These are phyloP conservation scores for Aspergillus candidus DNA, from an alignment of 2,329 filamentous ascomycete species.

Conservation along the genomic window DNA sequence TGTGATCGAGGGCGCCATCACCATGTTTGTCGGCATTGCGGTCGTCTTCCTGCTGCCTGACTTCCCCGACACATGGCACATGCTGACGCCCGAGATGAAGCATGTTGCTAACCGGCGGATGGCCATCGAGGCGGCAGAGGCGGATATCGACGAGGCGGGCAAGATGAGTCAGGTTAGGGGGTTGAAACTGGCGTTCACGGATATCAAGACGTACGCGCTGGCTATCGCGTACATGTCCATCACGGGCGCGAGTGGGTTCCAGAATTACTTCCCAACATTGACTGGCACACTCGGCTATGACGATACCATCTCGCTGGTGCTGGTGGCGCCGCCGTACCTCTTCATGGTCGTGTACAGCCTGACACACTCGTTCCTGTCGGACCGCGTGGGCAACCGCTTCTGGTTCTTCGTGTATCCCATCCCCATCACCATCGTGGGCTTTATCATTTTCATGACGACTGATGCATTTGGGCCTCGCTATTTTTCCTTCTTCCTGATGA, in stretches of 20 bases:
- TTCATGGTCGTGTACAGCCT: constrained; percentile 49
- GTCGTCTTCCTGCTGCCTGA: constrained; percentile 34
- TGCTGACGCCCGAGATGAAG: constrained; percentile 41
- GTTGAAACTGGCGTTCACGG: constrained; percentile 47
- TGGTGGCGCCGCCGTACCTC: constrained; percentile 50
- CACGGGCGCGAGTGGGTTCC: constrained; percentile 47
- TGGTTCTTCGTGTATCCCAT: constrained; percentile 51
- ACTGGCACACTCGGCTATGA: constrained; percentile 41
- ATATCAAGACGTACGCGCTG: constrained; percentile 45
- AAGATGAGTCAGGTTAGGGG: constrained; percentile 45
- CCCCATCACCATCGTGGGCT: constrained; percentile 46
- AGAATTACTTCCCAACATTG: constrained; percentile 53
- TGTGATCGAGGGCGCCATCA: constrained; percentile 36
- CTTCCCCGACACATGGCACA: constrained; percentile 42
- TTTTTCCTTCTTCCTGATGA: constrained; percentile 52
- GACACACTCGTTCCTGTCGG: constrained; percentile 41
- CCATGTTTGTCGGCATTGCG: constrained; percentile 28
- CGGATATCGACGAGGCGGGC: constrained; percentile 45
- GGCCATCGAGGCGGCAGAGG: constrained; percentile 47
- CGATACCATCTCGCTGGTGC: constrained; percentile 45
- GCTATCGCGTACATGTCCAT: constrained; percentile 44
- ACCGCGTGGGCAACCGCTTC: constrained; percentile 43
- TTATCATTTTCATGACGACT: constrained; percentile 51
- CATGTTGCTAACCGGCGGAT: constrained; percentile 44
- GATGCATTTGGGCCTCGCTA: constrained; percentile 49